Conservation (phyloP, 192 early-diverging fungal genomes). For the Coemansia sp. region DNA sequence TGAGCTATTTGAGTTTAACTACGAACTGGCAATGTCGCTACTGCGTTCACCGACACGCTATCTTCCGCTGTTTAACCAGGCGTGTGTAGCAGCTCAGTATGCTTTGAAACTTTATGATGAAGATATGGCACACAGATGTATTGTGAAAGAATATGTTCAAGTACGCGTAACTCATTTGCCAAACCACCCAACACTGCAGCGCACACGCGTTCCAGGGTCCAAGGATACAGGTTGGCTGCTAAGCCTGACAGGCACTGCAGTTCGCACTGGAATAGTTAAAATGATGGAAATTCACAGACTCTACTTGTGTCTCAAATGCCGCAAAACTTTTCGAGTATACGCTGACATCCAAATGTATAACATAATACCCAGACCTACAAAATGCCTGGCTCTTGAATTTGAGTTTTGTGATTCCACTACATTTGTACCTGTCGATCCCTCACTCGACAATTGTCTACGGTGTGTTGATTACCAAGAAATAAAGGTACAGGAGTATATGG, state of each 20-base stretch:
- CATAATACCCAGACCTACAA: slow-evolving; percentile 57
- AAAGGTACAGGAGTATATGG: slow-evolving; percentile 73
- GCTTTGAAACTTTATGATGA: background rate
- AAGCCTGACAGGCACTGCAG: slow-evolving; percentile 65
- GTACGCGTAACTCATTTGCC: slow-evolving; percentile 23
- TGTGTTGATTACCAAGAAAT: slow-evolving; percentile 81
- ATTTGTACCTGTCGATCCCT: slow-evolving; percentile 22
- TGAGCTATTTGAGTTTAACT: slow-evolving; percentile 22
- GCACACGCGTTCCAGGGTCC: slow-evolving; percentile 60
- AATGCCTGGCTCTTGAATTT: slow-evolving; percentile 10
- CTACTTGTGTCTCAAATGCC: slow-evolving; percentile 60
- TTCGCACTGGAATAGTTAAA: slow-evolving; percentile 66
- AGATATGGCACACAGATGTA: background rate
- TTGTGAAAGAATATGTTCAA: slow-evolving; percentile 7
- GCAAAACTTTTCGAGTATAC: slow-evolving; percentile 55
- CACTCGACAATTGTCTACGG: slow-evolving; percentile 31
- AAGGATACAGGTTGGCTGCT: slow-evolving; percentile 62
- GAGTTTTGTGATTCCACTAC: slow-evolving; percentile 7
- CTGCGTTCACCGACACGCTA: slow-evolving; percentile 14
- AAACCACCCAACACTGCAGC: slow-evolving; percentile 30
- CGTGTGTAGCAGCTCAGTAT: slow-evolving; percentile 14
- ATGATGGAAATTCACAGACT: slow-evolving; percentile 65
- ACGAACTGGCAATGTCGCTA: slow-evolving; percentile 23
- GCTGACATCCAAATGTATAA: slow-evolving; percentile 71
- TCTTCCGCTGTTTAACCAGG: slow-evolving; percentile 18